Base-by-base conservation (phyloP, 1,139 yeast genomes). In the Lipomyces yarrowii region DNA sequence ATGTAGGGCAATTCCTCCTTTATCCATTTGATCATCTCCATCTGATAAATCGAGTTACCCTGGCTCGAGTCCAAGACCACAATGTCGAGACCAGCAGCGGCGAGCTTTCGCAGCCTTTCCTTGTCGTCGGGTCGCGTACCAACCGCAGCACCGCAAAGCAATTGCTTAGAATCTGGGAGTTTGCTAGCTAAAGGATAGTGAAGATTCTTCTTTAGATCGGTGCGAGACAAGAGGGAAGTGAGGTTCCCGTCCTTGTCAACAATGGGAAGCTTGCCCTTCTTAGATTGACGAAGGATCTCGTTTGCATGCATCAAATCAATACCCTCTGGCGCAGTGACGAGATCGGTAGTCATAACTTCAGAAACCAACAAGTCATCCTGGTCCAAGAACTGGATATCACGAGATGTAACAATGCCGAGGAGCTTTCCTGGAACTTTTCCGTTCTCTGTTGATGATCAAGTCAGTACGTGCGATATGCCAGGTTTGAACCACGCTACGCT, bases 141-240 rank as follows among this genome's bases (percentile, higher is more conserved):
- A 77, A 94, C 87, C 70, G 99, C 96, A 74, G 99, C 99, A 85
- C 99, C 99, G 86, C 97, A 91, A 76, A 96, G 86, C 78, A 94
- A 86, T 83, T 94, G 99, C 85, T 94, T 94, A 67, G 98, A 91
- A 74, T 88, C 84, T 76, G 87, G 89, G 56, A 97, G 90, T 83
- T 94, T 94, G 71, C 98, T 92, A 69, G 99, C 98, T 73, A 88
- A 84, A 74, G 99, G 99, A 83, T 85, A 94, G 78, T 86, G 85
- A 83, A 90, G 90, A 82, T 96, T 94, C 86, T 94, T 94, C 85
- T 91, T 96, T 83, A 94, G 87, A 82, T 94, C 99, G 68, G 98
- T 92, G 83, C 97, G 89, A 56, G 98, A 92, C 73, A 94, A 84
- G 82, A 94, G 86, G 65, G 98, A 89, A 67, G 91, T 89, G 76